Evolutionary conservation across 73 alveolate genomes (phyloP), one percentile per base, ranked within the genome.

Genomic region (Paramecium sonneborni): DNA sequence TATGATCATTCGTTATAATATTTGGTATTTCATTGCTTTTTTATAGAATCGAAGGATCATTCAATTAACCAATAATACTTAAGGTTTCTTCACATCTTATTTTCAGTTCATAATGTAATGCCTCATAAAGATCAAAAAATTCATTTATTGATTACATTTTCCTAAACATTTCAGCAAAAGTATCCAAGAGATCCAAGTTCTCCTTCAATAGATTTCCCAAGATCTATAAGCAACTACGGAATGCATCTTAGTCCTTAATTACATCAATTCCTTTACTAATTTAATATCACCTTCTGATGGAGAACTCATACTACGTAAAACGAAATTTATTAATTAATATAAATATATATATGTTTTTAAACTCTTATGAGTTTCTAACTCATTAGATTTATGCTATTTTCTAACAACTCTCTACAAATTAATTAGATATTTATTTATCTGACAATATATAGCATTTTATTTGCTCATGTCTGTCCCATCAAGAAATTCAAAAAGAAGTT

Each of bases 181-280:
- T 79, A 2, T 79, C 90, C 18, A 79, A 12, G 11, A 79, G 55
- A 23, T 79, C 90, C 8, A 79, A 79, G 41, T 79, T 79, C 55
- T 79, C 90, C 28, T 46, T 79, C 23, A 79, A 44, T 8, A 79
- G 32, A 23, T 79, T 43, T 7, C 72, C 76, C 26, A 79, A 24
- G 14, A 43, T 43, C 39, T 38, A 6, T 4, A 79, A 15, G 24
- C 90, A 79, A 30, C 90, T 39, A 9, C 69, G 44, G 30, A 79
- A 41, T 2, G 74, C 90, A 79, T 79, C 90, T 79, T 79, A 79
- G 46, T 79, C 90, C 90, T 79, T 30, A 72, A 62, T 62, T 32
- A 62, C 84, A 32, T 30, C 84, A 62, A 62, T 62, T 62, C 39
- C 48, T 26, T 62, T 62, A 62, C 84, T 32, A 62, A 62, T 23